These are phyloP conservation scores for Choanephora cucurbitarum DNA, from an alignment of 371 early-diverging fungal genomes.

Conservation along the genomic window DNA sequence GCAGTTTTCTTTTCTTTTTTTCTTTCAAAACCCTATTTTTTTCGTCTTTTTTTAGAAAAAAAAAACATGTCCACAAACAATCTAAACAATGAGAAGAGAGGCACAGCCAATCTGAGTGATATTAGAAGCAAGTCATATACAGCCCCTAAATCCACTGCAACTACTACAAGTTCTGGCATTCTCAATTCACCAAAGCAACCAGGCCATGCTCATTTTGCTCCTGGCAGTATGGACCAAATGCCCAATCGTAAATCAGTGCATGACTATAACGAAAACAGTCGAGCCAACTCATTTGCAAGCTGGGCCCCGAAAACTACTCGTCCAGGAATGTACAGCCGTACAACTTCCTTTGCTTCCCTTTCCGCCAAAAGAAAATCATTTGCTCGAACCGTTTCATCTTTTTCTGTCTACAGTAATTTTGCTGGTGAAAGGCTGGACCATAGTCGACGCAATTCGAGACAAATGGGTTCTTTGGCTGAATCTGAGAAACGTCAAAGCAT, in stretches of 20 bases:
- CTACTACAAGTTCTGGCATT: neutral
- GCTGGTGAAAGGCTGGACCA: conserved; percentile 35
- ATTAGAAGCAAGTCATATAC: conserved; percentile 25
- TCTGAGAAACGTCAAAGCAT: neutral
- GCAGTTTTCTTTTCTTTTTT: neutral
- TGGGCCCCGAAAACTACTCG: conserved; percentile 5
- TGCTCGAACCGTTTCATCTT: conserved; percentile 27
- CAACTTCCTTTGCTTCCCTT: conserved; percentile 13
- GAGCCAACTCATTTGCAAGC: conserved; percentile 11
- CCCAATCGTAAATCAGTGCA: conserved; percentile 12
- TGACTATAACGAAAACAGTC: conserved; percentile 2
- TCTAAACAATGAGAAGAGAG: conserved; percentile 13
- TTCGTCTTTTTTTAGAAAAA: neutral
- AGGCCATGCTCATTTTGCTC: conserved; percentile 15
- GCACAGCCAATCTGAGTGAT: conserved; percentile 19
- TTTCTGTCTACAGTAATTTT: conserved; percentile 37
- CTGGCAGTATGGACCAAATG: neutral
- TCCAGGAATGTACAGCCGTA: conserved; percentile 20
- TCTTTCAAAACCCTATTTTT: conserved; percentile 1
- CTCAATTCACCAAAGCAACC: neutral
- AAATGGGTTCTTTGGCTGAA: conserved; percentile 2
- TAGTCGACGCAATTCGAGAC: neutral
- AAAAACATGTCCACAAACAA: conserved; percentile 10
- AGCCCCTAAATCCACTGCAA: conserved; percentile 2
- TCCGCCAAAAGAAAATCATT: conserved; percentile 24